phyloP scores from a whole-genome alignment of 2,329 filamentous ascomycete species.

The Xylariaceae sp. region DNA sequence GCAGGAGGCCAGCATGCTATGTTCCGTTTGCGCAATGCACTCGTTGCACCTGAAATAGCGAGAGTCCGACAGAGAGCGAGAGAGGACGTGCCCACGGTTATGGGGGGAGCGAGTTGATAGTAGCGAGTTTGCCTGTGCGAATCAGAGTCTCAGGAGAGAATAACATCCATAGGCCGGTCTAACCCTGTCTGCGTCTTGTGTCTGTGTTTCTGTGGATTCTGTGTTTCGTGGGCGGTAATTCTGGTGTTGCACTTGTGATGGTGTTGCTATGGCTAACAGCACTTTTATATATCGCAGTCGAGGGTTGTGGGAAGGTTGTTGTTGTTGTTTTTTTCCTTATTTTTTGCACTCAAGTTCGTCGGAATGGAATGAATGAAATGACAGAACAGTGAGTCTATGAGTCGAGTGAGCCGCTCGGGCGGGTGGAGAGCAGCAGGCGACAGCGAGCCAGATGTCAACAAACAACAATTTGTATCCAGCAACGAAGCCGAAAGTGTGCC shows the following conservation, averaged over 20 bases:
- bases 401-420: too few relatives aligned
- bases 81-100: not conserved
- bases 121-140: not conserved
- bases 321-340: not conserved
- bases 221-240: not conserved
- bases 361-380: not conserved
- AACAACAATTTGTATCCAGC: not conserved
- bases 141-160: not conserved
- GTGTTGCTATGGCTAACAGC: not conserved
- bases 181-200: not conserved
- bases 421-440: not conserved
- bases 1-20: not conserved
- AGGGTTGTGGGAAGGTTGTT: not conserved
- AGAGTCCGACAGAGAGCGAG: not conserved
- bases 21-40: not conserved
- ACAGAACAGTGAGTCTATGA: too few relatives aligned
- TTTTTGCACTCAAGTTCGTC: not conserved
- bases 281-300: not conserved
- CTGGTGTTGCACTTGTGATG: not conserved
- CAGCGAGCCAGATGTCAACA: not conserved
- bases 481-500: conserved; percentile 1
- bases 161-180: not conserved
- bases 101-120: too few relatives aligned
- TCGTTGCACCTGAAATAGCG: not conserved
- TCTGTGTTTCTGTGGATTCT: too few relatives aligned